Evolutionary conservation across 208 protist species (phyloP), one percentile per base, ranked within the genome.

Genomic region (Trichomonas gallinae): DNA sequence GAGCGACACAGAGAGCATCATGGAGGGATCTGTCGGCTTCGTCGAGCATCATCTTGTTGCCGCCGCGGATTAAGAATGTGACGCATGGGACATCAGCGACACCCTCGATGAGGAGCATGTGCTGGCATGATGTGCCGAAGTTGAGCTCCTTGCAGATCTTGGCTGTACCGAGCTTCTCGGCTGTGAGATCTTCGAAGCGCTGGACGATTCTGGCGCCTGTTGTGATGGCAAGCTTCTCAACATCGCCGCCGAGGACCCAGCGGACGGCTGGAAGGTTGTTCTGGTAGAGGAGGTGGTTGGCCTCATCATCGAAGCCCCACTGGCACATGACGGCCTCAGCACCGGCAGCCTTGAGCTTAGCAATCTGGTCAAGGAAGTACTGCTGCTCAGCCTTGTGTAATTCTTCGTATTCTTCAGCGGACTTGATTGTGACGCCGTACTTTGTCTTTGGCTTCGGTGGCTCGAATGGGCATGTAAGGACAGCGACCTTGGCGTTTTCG

Each of bases 291-390:
- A 99, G 98, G 97, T 99, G 99, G 97, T 99, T 99, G n/a, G 99
- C 99, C 98, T 99, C 99, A 97, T 99, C 99, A 98, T 99, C 99
- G 97, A 99, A 99, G 96, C 99, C 99, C 99, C 99, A 99, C 98
- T 99, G 99, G 98, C 99, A 99, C 97, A 99, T 98, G 96, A 99
- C 99, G 31, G 99, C 98, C 97, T 99, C 99, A 23, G 99, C 98
- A 44, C 99, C 99, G 46, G 98, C 98, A 26, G 99, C 98, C 98
- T 99, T 99, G 96, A 98, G 91, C 44, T 97, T 51, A 36, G 98
- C 17, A 72, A 99, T 97, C 98, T 99, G 99, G 36, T 99, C 98
- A 42, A 98, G 97, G 98, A 99, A 99, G 97, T 99, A 99, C 96
- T 99, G 98, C 97, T 99, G 98, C 98, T 99, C 99, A 96, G 99